Base-by-base conservation (phyloP, 2,329 filamentous ascomycete species). In the Berkeleyomyces basicola region DNA sequence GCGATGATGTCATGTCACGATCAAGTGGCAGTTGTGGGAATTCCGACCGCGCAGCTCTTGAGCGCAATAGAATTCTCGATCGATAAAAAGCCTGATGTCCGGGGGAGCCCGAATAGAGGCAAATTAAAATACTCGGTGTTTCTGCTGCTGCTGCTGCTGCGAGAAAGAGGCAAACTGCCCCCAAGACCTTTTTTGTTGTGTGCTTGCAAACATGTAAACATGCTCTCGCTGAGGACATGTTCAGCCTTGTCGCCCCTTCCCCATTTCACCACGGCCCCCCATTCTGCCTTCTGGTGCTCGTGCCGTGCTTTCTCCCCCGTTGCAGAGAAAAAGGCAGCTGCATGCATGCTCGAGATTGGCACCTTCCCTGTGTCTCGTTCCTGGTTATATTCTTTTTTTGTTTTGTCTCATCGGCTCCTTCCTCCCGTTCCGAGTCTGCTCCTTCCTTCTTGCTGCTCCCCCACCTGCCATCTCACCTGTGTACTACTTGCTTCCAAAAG, bases 1-100 rank as follows among this genome's bases (percentile, higher is more conserved):
- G 7, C 4, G 37, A 64, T 61, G 53, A 64, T 64, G 42, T 64
- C 61, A 64, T 64, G 40, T 44, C 49, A 42, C 47, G 11, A 60
- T 58, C 23, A 23, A 23, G 23, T 23, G 23, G 23, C 23, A 23
- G 23, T 23, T 23, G 23, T 23, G 23, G 23, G 23, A 23, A 23
- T 23, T 23, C 23, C 23, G 23, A 23, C 23, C 23, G 23, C 23
- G 23, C 23, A 23, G 23, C 23, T 23, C 23, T 23, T 23, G 23
- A 23, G 23, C 23, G 23, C 23, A 23, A 23, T 23, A 2, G 23
- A 23, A 23, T 23, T 23, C 23, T 23, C 23, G 23, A 2, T 23
- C 23, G 23, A 39, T 49, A 37, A 55, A 55, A 55, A 55, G 51
- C 23, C 23, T 1, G 23, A 1, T 23, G 23, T 23, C 23, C 23